Evolutionary conservation across 148 eudicot species (phyloP).

Genomic region (Chenopodium formosanum): DNA sequence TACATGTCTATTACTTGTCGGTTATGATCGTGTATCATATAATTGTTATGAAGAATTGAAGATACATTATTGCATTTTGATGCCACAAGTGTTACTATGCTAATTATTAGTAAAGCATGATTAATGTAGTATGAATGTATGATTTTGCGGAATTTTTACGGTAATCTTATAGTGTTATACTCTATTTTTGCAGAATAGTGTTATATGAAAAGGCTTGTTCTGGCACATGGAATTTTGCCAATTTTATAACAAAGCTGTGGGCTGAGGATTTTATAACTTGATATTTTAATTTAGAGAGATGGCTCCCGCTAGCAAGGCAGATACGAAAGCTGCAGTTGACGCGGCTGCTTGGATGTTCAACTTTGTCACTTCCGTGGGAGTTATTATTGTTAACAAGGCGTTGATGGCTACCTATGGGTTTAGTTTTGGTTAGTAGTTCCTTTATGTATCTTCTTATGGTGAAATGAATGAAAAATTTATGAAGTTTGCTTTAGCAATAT

Average conservation of each 20-base stretch:
- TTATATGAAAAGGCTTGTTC: neutral
- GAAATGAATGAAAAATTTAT: neutral
- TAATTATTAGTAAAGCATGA: neutral
- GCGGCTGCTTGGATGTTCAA: constrained; percentile 33
- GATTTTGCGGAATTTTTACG: neutral
- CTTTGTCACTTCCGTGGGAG: constrained; percentile 26
- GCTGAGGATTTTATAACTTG: constrained; percentile 13
- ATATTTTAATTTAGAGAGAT: neutral
- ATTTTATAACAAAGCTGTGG: constrained; percentile 1
- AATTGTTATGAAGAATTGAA: no score
- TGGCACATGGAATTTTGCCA: constrained; percentile 9
- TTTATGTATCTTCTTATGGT: neutral
- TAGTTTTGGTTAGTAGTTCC: constrained; percentile 13
- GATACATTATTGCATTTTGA: no score
- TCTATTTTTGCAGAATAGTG: constrained; percentile 3
- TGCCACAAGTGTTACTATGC: neutral
- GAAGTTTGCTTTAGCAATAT: neutral
- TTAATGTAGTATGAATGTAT: neutral
- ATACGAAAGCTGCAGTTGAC: constrained; percentile 22
- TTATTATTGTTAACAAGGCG: constrained; percentile 28
- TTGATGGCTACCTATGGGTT: constrained; percentile 27
- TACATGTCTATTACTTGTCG: no score
- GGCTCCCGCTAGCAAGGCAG: constrained; percentile 27
- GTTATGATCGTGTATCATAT: neutral
- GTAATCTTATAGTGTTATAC: neutral